Evolutionary conservation across 805 yeast species (phyloP), one percentile per base, ranked within the genome.

Genomic region (Starmerella tilneyi): DNA sequence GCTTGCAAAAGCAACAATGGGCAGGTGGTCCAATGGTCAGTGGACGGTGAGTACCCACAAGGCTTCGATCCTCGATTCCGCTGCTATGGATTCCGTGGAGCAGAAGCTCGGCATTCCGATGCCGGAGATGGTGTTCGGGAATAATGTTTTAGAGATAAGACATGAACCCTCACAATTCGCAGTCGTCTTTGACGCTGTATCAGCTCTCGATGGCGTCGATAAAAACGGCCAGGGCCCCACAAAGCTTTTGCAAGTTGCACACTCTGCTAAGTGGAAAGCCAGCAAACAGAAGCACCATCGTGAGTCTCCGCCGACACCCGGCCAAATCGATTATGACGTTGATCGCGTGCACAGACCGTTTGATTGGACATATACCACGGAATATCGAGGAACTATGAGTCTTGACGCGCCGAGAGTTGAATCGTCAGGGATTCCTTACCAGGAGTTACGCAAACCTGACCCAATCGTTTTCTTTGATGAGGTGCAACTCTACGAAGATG

Each of bases 121-220:
- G 34, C 99, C 99, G 0, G 99, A 92, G 61, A 92, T 92, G 97
- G 86, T 92, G 5, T 92, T 92, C 65, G 97, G 97, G 9, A 76
- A 83, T 54, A 88, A 83, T 59, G 63, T 64, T 46, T 76, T 86
- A 9, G 72, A 69, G 41, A 59, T 86, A 9, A 67, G 64, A 41
- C 71, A 74, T 48, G 51, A 51, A 20, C 48, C 48, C 9, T 56
- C 67, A 39, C 64, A 63, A 28, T 74, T 74, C 67, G 49, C 60
- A 29, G 69, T 89, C 12, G 70, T 68, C 34, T 86, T 88, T 63
- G 79, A 82, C 58, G 79, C 95, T 0, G 64, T 79, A 34, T 92
- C 81, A 58, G 96, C 94, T 0, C 63, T 82, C 44, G 74, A 71
- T 47, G 56, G 66, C 33, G 88, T 83, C 3, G 68, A 63, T 46